These are phyloP conservation scores for Diversispora epigaea DNA, from an alignment of 192 early-diverging fungal genomes.

Conservation along the genomic window DNA sequence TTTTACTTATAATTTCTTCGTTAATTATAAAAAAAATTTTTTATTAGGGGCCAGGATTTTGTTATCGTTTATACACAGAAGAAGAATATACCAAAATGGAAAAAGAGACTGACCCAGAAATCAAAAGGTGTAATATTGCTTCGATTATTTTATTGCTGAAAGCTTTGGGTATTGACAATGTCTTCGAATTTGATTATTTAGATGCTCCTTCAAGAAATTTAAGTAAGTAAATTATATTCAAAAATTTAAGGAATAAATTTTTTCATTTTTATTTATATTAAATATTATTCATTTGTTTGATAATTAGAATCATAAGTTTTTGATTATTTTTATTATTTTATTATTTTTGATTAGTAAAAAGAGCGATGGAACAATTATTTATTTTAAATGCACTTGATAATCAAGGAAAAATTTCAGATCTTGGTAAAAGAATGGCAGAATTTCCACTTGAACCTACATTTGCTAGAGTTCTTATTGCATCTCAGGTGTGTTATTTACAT, in stretches of 20 bases:
- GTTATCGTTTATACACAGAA: conserved; percentile 93
- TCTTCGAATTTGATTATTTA: conserved; percentile 93
- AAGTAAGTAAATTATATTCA: conserved; percentile 37
- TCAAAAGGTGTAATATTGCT: conserved; percentile 88
- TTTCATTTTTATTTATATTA: no score
- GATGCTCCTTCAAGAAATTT: conserved; percentile 79
- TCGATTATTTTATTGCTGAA: conserved; percentile 85
- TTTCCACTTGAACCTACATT: conserved; percentile 91
- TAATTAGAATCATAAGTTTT: not conserved
- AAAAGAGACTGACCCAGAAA: conserved; percentile 88
- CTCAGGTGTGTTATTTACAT: conserved; percentile 46
- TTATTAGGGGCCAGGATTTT: conserved; percentile 72
- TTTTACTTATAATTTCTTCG: no score
- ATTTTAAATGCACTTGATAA: conserved; percentile 86
- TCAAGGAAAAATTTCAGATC: conserved; percentile 69
- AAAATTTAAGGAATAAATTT: no score
- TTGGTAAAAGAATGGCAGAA: conserved; percentile 82
- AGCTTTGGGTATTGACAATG: conserved; percentile 86
- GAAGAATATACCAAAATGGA: conserved; percentile 69
- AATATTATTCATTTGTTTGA: not conserved
- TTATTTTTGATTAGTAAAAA: conserved; percentile 48
- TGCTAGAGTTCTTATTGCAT: conserved; percentile 86
- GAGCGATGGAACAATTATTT: conserved; percentile 87
- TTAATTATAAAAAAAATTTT: not conserved
- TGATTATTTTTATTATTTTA: not conserved